A percentile compares a stretch with the other conserved stretches of the same genome.
phyloP scores from a whole-genome alignment of 2,329 filamentous ascomycete genomes.

The Ampelomyces quisqualis region DNA sequence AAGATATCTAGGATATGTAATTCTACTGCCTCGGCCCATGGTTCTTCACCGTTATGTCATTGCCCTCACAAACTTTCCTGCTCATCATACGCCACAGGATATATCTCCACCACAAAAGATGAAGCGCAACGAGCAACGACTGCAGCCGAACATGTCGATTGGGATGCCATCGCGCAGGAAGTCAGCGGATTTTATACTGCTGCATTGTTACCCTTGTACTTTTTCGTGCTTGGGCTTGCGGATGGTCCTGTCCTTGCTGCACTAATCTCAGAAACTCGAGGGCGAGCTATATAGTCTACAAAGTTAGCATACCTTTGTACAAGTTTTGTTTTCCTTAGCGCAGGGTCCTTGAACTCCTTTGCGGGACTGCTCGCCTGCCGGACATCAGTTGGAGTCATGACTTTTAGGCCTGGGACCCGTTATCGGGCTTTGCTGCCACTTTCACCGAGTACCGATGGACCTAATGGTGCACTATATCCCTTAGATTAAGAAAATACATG shows the following conservation, averaged over 20 bases:
- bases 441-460: conserved; percentile 43
- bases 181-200: conserved; percentile 2
- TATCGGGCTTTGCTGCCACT: conserved; percentile 43
- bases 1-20: too few relatives aligned
- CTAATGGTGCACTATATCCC: conserved; percentile 45
- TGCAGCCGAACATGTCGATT: too few relatives aligned
- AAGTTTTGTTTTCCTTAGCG: conserved; percentile 52
- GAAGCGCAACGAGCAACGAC: too few relatives aligned
- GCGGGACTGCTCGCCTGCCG: conserved; percentile 69
- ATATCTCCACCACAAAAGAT: too few relatives aligned
- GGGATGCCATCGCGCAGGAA: conserved; percentile 50
- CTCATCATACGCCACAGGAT: too few relatives aligned
- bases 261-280: conserved; percentile 58
- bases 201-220: conserved; percentile 44
- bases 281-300: conserved; percentile 62
- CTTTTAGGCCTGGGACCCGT: background rate
- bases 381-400: conserved; percentile 43
- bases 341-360: conserved; percentile 59
- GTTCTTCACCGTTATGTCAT: too few relatives aligned
- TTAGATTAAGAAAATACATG: conserved; percentile 17
- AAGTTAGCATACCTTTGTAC: conserved; percentile 66
- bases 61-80: too few relatives aligned
- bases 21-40: too few relatives aligned
- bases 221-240: conserved; percentile 60
- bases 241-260: conserved; percentile 60